Evolutionary conservation across 208 protist genomes (phyloP), one percentile per base, ranked within the genome.

Genomic region (Crithidia bombi): DNA sequence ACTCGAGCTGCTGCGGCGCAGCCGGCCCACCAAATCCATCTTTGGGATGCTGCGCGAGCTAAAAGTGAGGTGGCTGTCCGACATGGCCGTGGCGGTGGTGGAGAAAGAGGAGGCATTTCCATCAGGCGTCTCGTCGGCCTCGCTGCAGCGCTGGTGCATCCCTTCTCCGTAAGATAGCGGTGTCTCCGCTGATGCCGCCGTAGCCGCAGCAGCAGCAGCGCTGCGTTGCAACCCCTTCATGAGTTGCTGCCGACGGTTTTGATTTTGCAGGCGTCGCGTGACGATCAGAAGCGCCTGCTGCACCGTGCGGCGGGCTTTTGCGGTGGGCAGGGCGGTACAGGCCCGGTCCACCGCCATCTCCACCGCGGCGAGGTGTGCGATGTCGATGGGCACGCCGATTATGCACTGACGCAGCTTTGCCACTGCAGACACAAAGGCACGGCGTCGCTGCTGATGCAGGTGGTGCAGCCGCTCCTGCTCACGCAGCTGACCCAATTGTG

Each of bases 221-320:
- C 33, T 47, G 17, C 41, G 32, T 2, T 59, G 36, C 1, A 67
- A 32, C 5, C 28, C 59, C 4, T 50, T 10, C 9, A 46, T 21
- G 17, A 71, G 39, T 9, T 33, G 62, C 47, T 57, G 30, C 11
- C 62, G 44, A 4, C 65, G 67, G 21, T 73, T 56, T 30, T 77
- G 64, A 57, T 73, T 67, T 55, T 73, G 74, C 33, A 81, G 63
- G 0, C 70, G 70, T 5, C 59, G 75, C n/a, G 75, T 74, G 15
- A 81, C 80, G n/a, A 80, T 66, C 44, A 85, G 46, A 12, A 85
- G 68, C 35, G 71, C 75, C 25, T 65, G 70, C 59, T 85, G 79
- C 66, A 80, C 54, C 5, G 46, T 49, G 17, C 66, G 65, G 1
- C 66, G 73, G 14, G 65, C 47, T 32, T 64, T 28, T 9, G 61